Percentiles rank a stretch among this genome's conserved stretches.
These are phyloP conservation scores for Fonsecaea erecta DNA, from an alignment of 2,329 filamentous ascomycete genomes.

Conservation along the genomic window DNA sequence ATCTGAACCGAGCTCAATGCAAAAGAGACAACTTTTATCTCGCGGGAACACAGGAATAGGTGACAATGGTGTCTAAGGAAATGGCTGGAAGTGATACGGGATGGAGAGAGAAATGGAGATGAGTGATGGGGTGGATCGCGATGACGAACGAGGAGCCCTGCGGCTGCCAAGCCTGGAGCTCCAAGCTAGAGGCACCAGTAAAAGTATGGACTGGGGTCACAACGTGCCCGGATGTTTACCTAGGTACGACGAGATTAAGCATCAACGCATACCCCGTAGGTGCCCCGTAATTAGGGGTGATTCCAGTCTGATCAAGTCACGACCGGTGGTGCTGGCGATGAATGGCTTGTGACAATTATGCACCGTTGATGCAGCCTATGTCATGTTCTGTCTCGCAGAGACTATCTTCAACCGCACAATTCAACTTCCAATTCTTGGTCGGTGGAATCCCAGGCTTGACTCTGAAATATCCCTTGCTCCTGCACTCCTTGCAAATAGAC, in stretches of 20 bases:
- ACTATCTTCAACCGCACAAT: constrained; percentile 17
- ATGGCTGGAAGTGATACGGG: constrained; percentile 24
- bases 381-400: constrained; percentile 28
- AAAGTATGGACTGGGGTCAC: too few species aligned
- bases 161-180: constrained; percentile 21
- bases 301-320: not conserved
- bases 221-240: too few species aligned
- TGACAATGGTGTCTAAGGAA: constrained; percentile 16
- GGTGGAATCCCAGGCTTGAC: constrained; percentile 2
- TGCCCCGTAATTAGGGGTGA: too few species aligned
- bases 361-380: constrained; percentile 12
- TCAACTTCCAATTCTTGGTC: not conserved
- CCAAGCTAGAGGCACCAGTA: constrained; percentile 4
- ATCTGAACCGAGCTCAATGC: not conserved
- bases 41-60: constrained; percentile 2
- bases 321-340: constrained; percentile 1
- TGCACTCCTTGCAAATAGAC: constrained; percentile 23
- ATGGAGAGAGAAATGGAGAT: constrained; percentile 13
- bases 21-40: not conserved
- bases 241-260: too few species aligned
- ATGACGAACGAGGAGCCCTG: constrained; percentile 27
- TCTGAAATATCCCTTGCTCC: constrained; percentile 26
- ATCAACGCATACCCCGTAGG: constrained; percentile 11
- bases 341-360: constrained; percentile 7
- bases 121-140: constrained; percentile 13